Evolutionary conservation across 1,284 basidiomycete species (phyloP).

Genomic region (Butyriboletus appendiculatus): DNA sequence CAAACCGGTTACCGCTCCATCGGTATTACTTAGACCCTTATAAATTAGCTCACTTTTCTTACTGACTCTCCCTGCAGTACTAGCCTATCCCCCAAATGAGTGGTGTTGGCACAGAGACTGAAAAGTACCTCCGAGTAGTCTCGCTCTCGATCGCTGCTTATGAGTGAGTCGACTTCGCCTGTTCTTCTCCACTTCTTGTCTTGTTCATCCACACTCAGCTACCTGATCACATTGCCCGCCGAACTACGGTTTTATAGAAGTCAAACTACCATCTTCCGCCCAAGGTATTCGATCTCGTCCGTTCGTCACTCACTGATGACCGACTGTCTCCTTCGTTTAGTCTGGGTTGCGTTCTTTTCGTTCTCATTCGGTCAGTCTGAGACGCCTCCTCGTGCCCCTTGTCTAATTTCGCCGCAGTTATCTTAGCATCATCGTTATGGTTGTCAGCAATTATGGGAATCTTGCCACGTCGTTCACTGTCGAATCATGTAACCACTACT

Average conservation of each 20-base stretch:
- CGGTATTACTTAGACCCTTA: conserved; percentile 1
- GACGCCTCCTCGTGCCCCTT: too few species aligned
- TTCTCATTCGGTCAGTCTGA: conserved; percentile 39
- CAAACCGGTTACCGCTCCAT: background rate
- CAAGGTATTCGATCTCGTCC: conserved; percentile 22
- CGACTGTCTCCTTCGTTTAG: conserved; percentile 10
- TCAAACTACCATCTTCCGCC: conserved; percentile 32
- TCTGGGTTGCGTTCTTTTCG: conserved; percentile 38
- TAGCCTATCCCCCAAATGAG: conserved; percentile 10
- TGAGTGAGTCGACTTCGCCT: conserved; percentile 24
- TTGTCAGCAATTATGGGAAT: conserved; percentile 41
- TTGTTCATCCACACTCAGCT: conserved; percentile 28
- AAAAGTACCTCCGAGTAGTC: conserved; percentile 32
- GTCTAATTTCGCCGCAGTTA: conserved; percentile 35
- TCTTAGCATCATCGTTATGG: conserved; percentile 39
- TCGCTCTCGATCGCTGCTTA: conserved; percentile 36
- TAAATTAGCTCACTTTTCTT: conserved; percentile 12
- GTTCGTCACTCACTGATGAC: background rate
- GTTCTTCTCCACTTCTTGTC: background rate
- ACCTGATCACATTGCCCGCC: conserved; percentile 42
- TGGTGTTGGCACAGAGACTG: conserved; percentile 23
- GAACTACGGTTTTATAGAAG: conserved; percentile 43
- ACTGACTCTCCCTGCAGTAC: background rate
- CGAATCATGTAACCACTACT: conserved; percentile 32
- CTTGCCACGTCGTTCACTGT: conserved; percentile 35